phyloP scores from a whole-genome alignment of 2,329 filamentous ascomycete genomes.

The Trichophyton equinum region DNA sequence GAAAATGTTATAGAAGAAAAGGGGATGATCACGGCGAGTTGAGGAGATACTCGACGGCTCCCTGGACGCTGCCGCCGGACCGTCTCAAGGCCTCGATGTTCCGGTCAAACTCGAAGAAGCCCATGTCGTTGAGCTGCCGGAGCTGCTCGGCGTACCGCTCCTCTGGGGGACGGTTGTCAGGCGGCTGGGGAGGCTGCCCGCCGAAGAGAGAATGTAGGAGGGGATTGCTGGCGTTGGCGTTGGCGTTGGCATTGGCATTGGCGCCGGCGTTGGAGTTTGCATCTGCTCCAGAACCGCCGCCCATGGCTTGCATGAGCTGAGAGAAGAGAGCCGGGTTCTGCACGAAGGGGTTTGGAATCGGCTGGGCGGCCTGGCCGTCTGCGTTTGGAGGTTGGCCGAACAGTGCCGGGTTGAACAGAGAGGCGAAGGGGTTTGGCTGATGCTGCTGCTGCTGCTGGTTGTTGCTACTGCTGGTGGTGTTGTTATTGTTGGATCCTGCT shows the following conservation, averaged over 20 bases:
- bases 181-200: slow-evolving; percentile 39
- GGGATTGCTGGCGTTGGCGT: not conserved
- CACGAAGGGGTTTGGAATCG: slow-evolving; percentile 44
- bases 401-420: slow-evolving; percentile 44
- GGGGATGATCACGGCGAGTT: slow-evolving; percentile 18
- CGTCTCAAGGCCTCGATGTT: slow-evolving; percentile 81
- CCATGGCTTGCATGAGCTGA: slow-evolving; percentile 43
- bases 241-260: too few relatives aligned
- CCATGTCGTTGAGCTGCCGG: slow-evolving; percentile 94
- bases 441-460: slow-evolving; percentile 23
- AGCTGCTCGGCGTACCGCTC: slow-evolving; percentile 85
- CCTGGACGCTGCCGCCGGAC: slow-evolving; percentile 87
- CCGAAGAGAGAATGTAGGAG: slow-evolving; percentile 30
- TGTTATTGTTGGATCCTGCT: slow-evolving; percentile 18
- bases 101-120: slow-evolving; percentile 90
- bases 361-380: slow-evolving; percentile 20
- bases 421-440: slow-evolving; percentile 54
- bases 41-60: slow-evolving; percentile 41
- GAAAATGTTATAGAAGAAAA: not conserved
- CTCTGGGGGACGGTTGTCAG: slow-evolving; percentile 80
- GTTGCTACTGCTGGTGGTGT: slow-evolving; percentile 17
- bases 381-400: slow-evolving; percentile 21
- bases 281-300: slow-evolving; percentile 22
- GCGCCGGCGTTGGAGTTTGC: not conserved
- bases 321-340: slow-evolving; percentile 48